A percentile compares a stretch with the other conserved stretches of the same genome.
phyloP scores from a whole-genome alignment of 1,139 yeast genomes.

The Taphrina communis region DNA sequence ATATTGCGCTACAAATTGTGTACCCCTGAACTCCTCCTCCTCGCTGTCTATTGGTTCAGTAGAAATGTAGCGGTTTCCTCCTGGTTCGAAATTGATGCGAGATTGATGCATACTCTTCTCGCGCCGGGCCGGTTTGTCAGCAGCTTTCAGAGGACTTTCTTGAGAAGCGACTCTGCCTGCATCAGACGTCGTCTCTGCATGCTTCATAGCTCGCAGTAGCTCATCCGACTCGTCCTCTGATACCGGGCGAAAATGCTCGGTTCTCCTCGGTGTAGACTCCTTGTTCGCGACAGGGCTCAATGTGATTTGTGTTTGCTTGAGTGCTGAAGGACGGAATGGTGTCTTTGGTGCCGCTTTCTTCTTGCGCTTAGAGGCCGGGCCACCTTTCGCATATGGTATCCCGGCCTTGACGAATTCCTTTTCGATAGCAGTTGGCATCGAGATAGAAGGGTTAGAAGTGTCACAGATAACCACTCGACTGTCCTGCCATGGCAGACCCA shows the following conservation, averaged over 20 bases:
- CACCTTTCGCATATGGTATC: constrained; percentile 16
- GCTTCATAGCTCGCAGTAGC: neutral
- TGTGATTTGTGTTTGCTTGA: constrained; percentile 8
- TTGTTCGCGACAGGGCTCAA: constrained; percentile 7
- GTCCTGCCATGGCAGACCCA: neutral
- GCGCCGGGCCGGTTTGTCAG: neutral
- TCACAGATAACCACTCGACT: neutral
- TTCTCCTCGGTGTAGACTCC: neutral
- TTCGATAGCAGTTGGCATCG: neutral
- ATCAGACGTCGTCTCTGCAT: neutral
- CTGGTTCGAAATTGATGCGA: constrained; percentile 18
- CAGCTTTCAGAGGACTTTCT: neutral
- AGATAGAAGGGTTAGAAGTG: neutral
- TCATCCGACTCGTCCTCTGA: constrained; percentile 11
- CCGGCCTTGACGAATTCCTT: neutral
- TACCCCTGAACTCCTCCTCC: constrained; percentile 34
- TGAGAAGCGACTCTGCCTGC: neutral
- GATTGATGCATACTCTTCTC: constrained; percentile 2
- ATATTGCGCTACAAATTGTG: constrained; percentile 10
- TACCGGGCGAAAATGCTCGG: constrained; percentile 3
- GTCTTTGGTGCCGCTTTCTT: neutral
- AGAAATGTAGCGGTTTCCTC: constrained; percentile 4
- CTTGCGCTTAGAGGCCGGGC: constrained; percentile 20
- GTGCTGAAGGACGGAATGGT: constrained; percentile 3
- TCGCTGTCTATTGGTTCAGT: constrained; percentile 25